Evolutionary conservation across 169 alveolate genomes (phyloP).

Genomic region (Cryptosporidium viatorum): DNA sequence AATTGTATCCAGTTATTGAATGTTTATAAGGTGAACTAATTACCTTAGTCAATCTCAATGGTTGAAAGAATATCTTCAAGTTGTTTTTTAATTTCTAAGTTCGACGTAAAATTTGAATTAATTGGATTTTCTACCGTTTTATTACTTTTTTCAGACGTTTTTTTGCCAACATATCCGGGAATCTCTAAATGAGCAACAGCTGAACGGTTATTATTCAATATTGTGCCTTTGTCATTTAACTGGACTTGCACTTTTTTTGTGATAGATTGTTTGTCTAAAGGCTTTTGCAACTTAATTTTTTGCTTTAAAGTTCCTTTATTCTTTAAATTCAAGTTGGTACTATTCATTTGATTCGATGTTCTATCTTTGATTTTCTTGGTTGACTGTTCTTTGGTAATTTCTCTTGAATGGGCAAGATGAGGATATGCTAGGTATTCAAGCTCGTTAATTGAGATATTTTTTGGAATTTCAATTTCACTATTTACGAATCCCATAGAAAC

Average conservation of each 20-base stretch:
- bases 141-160: neutral
- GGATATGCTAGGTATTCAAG: slow-evolving; percentile 56
- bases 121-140: neutral
- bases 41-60: neutral
- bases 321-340: neutral
- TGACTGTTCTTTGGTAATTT: neutral
- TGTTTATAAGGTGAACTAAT: neutral
- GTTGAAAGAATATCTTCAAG: slow-evolving; percentile 7
- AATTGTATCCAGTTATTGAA: neutral
- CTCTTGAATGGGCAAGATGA: slow-evolving; percentile 20
- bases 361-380: neutral
- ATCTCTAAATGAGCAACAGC: neutral
- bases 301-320: neutral
- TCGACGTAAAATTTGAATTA: neutral
- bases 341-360: neutral
- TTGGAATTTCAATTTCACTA: slow-evolving; percentile 46
- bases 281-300: too few relatives aligned
- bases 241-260: neutral
- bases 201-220: neutral
- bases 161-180: neutral
- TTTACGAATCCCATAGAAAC: slow-evolving; percentile 60
- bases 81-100: neutral
- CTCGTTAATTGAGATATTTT: slow-evolving; percentile 41
- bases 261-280: neutral
- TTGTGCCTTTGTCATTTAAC: neutral